These are phyloP conservation scores for Lolium rigidum DNA, from an alignment of 176 grass and related monocot species.

Conservation along the genomic window DNA sequence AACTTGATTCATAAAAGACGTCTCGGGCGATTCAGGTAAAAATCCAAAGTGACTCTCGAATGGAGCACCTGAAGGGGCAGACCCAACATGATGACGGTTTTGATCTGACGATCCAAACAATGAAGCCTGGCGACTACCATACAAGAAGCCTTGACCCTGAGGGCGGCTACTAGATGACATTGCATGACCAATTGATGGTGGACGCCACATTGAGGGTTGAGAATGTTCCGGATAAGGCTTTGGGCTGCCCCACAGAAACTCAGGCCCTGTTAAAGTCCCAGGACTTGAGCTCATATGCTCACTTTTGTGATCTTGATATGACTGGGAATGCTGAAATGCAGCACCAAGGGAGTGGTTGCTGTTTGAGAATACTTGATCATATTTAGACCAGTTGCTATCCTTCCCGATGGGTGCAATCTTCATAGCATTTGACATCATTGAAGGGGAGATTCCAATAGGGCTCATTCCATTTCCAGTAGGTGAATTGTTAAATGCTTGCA, in stretches of 20 bases:
- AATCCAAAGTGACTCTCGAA: constrained; percentile 85
- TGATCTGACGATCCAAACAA: constrained; percentile 69
- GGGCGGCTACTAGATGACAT: constrained; percentile 55
- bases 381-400: constrained; percentile 67
- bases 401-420: constrained; percentile 95
- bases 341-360: constrained; percentile 45
- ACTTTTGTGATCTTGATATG: constrained; percentile 76
- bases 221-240: constrained; percentile 81
- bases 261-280: constrained; percentile 77
- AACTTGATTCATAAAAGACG: constrained; percentile 67
- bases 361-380: constrained; percentile 62
- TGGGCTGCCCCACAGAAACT: constrained; percentile 97
- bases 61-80: constrained; percentile 82
- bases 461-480: constrained; percentile 69
- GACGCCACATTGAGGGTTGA: constrained; percentile 70
- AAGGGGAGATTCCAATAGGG: constrained; percentile 65
- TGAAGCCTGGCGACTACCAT: constrained; percentile 53
- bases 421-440: constrained; percentile 62
- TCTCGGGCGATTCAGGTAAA: constrained; percentile 72
- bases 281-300: constrained; percentile 65
- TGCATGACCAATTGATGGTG: constrained; percentile 53
- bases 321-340: constrained; percentile 73
- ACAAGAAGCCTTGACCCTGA: constrained; percentile 67
- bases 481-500: constrained; percentile 74
- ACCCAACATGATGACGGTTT: constrained; percentile 72